These are phyloP conservation scores for Patellaria atrata DNA, from an alignment of 495 filamentous ascomycete genomes.

Conservation along the genomic window DNA sequence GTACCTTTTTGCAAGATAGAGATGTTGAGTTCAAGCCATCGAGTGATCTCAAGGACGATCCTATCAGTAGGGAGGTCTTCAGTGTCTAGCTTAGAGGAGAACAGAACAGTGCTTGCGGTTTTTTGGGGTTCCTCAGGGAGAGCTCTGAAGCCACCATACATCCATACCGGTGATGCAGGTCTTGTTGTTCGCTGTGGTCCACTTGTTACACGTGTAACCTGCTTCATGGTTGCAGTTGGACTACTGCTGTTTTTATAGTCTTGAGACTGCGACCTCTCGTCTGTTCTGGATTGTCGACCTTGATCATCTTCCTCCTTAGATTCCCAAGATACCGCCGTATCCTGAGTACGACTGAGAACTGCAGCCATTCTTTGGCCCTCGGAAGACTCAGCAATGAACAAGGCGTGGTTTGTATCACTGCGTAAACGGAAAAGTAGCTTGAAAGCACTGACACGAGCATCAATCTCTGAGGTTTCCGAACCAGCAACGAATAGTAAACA, in stretches of 20 bases:
- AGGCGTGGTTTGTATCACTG: conserved; percentile 57
- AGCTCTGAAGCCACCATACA: conserved; percentile 35
- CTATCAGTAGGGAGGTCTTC: conserved; percentile 11
- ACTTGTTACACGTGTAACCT: conserved; percentile 21
- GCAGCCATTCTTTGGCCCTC: conserved; percentile 61
- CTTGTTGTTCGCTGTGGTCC: conserved; percentile 22
- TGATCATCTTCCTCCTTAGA: conserved; percentile 15
- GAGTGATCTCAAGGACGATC: conserved; percentile 43
- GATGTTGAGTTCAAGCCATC: conserved; percentile 66
- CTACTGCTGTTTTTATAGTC: conserved; percentile 15
- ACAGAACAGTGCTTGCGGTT: conserved; percentile 23
- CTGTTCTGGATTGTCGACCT: conserved; percentile 16
- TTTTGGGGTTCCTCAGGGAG: conserved; percentile 32
- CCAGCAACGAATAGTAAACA: conserved; percentile 45
- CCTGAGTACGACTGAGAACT: conserved; percentile 51
- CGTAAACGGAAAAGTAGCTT: conserved; percentile 75
- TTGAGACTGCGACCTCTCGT: too few species aligned
- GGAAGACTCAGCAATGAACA: conserved; percentile 48
- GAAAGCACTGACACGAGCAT: conserved; percentile 65
- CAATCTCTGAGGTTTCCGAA: conserved; percentile 38
- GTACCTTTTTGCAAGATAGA: conserved; percentile 57
- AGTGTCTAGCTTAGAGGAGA: conserved; percentile 21
- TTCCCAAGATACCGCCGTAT: conserved; percentile 20
- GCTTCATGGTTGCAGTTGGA: conserved; percentile 23
- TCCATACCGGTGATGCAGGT: conserved; percentile 40